Conservation (phyloP, 225 moss, liverwort and hornwort species). For the Bryoerythrophyllum caledonicum region DNA sequence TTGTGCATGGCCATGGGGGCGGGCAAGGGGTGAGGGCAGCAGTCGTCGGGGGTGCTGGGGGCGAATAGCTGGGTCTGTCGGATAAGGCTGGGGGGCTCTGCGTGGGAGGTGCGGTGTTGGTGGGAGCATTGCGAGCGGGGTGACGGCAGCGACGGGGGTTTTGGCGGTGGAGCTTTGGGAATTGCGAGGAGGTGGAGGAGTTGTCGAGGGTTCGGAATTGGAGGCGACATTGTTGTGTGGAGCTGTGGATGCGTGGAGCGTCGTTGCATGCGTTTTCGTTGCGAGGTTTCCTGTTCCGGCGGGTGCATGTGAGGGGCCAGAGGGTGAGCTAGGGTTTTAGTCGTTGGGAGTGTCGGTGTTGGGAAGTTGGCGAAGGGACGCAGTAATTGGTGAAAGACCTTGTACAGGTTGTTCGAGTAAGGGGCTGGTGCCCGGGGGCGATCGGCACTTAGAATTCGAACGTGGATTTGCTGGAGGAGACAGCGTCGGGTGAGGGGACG, state of each 20-base stretch:
- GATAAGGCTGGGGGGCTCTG: slow-evolving; percentile 34
- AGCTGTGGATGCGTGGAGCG: background rate
- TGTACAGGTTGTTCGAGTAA: background rate
- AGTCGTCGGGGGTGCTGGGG: background rate
- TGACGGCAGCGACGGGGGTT: slow-evolving; percentile 12
- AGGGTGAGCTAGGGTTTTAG: slow-evolving; percentile 39
- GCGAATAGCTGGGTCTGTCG: background rate
- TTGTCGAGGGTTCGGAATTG: slow-evolving; percentile 23
- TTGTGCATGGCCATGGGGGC: slow-evolving; percentile 1
- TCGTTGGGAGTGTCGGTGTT: background rate
- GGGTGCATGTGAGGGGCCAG: background rate
- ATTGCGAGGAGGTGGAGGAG: slow-evolving; percentile 2
- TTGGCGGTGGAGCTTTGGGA: background rate
- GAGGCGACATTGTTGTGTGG: slow-evolving; percentile 2
- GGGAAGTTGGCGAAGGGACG: background rate
- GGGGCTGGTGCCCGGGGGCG: background rate
- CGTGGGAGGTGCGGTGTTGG: background rate
- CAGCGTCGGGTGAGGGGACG: background rate
- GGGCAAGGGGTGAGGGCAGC: background rate
- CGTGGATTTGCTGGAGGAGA: background rate
- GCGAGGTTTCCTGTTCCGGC: background rate
- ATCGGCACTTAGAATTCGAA: slow-evolving; percentile 9
- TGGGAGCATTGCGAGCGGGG: slow-evolving; percentile 19
- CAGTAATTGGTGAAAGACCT: background rate
- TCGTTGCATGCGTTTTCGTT: background rate